Conservation (phyloP, 1,139 yeast genomes). For the Entelexis sorbosivorans region DNA sequence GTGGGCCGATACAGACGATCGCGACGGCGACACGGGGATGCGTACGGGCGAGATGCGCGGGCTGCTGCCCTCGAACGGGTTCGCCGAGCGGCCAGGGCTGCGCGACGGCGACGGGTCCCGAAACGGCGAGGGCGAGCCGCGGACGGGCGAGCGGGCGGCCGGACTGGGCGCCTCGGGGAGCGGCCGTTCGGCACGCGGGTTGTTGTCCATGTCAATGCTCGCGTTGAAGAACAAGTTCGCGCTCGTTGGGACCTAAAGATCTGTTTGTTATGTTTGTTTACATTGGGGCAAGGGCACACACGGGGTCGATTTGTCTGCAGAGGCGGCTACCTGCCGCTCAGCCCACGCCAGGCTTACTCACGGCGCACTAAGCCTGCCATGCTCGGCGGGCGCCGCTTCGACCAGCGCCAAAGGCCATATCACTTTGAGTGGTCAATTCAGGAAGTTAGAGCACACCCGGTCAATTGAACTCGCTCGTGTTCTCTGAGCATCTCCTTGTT, state of each 20-base stretch:
- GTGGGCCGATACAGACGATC: conserved; percentile 11
- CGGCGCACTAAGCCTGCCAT: too few relatives aligned
- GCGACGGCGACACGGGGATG: conserved; percentile 14
- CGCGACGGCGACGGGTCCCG: conserved; percentile 6
- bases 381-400: too few relatives aligned
- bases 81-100: conserved; percentile 15
- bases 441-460: too few relatives aligned
- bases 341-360: too few relatives aligned
- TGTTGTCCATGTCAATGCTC: conserved; percentile 8
- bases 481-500: too few relatives aligned
- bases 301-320: not conserved
- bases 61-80: conserved; percentile 19
- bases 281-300: conserved; percentile 7
- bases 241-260: not conserved
- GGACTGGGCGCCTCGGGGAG: conserved; percentile 21
- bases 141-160: conserved; percentile 19
- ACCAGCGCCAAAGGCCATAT: too few relatives aligned
- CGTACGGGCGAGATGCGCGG: conserved; percentile 18
- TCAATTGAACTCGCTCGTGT: too few relatives aligned
- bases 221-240: not conserved
- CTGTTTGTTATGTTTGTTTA: conserved; percentile 14
- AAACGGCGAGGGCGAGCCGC: conserved; percentile 14
- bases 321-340: not conserved
- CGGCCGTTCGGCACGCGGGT: conserved; percentile 12
- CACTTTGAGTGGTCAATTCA: too few relatives aligned